Percentiles rank a stretch among this genome's conserved stretches.
These are phyloP conservation scores for Cyclostephanos tholiformis DNA, from an alignment of 108 stramenopile genomes.

Conservation along the genomic window DNA sequence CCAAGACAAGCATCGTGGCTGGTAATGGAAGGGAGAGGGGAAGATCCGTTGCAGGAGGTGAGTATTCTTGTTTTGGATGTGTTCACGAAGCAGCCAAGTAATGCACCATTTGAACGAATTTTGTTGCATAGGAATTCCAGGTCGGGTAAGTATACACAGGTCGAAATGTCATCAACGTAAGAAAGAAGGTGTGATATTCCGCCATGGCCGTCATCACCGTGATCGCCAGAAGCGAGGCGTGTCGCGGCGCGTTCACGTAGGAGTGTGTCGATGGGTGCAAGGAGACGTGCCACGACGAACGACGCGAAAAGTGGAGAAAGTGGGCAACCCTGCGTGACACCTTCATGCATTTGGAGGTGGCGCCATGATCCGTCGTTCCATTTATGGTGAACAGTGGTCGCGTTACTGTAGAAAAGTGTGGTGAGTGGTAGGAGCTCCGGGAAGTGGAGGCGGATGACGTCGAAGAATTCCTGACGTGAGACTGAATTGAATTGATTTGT, in stretches of 20 bases:
- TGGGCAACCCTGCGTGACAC: constrained; percentile 32
- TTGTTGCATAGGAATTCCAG: background rate
- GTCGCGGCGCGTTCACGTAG: background rate
- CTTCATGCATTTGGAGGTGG: constrained; percentile 8
- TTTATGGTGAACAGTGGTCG: background rate
- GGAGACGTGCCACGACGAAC: constrained; percentile 12
- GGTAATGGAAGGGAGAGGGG: background rate
- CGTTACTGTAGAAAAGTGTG: background rate
- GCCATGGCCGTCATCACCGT: background rate
- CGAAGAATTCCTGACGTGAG: no score
- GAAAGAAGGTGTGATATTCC: background rate
- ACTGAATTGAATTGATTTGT: no score
- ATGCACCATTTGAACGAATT: background rate
- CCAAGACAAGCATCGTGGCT: background rate
- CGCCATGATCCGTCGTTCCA: constrained; percentile 3
- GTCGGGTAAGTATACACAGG: background rate
- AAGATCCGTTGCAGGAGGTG: background rate
- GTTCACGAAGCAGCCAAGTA: background rate
- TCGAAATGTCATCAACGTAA: background rate
- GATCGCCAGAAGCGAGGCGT: background rate
- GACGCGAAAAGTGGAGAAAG: constrained; percentile 19
- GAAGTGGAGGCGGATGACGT: background rate
- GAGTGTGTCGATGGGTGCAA: background rate
- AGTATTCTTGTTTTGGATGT: background rate
- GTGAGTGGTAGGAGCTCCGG: background rate